Evolutionary conservation across 164 flowering plant genomes (phyloP), one percentile per base, ranked within the genome.

Genomic region (Platanus orientalis): DNA sequence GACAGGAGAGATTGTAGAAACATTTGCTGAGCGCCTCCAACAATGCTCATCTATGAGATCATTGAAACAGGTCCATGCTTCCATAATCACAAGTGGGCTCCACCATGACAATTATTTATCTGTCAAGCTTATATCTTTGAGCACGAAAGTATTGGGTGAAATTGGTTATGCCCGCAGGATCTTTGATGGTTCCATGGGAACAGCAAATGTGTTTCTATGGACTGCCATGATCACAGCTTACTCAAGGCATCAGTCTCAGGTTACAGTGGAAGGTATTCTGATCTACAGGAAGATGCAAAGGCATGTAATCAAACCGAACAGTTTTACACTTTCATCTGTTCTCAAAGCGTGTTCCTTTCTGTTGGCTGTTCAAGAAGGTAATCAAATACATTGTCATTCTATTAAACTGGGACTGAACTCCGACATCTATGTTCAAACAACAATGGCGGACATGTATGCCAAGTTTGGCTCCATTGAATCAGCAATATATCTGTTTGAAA

Each of bases 311-410:
- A 14, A 26, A 55, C 60, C 67, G 42, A 54, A 64, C 27, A 55
- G 60, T 40, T 54, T 54, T 54, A 64, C 67, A 27, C 60, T 64
- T 28, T 64, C 67, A 27, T 64, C 67, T 28, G 39, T 55, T 42
- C 67, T 64, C 51, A 64, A 64, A 64, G 67, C 60, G 11, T 64
- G 67, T 40, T 64, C 67, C 34, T 52, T 64, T 64, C 27, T 64
- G 19, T 40, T 27, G 14, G 67, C 60, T 21, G 20, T 27, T 7
- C 50, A 40, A 40, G 53, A 54, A 55, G 59, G 67, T 39, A 54
- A 11, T 19, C 61, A 56, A 26, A 55, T 64, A 21, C 68, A 64
- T 30, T 21, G 23, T 29, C 61, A 64, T 30, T 60, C 68, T 13
- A 27, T 19, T 29, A 64, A 57, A 56, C 45, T 56, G 36, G 58